Evolutionary conservation across 2,329 filamentous ascomycete species (phyloP).

Genomic region (Penicillium sp.): DNA sequence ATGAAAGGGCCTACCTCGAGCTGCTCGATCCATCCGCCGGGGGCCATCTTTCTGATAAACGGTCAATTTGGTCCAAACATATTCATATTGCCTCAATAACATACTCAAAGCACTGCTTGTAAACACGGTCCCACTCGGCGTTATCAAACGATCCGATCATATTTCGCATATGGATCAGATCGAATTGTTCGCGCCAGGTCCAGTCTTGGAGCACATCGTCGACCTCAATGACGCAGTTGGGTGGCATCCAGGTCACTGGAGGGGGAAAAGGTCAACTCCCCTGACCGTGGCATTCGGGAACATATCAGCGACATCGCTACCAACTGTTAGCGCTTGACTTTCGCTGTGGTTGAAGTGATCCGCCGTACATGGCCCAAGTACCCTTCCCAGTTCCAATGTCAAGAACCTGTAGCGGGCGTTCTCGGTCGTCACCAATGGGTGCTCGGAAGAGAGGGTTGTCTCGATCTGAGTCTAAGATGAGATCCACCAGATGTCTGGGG

Average conservation of each 20-base stretch:
- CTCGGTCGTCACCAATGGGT: slow-evolving; percentile 4
- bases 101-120: slow-evolving; percentile 20
- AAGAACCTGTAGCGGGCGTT: slow-evolving; percentile 9
- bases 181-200: slow-evolving; percentile 25
- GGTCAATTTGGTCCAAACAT: not conserved
- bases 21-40: slow-evolving; percentile 25
- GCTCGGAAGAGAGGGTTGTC: slow-evolving; percentile 14
- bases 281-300: slow-evolving; percentile 19
- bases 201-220: slow-evolving; percentile 26
- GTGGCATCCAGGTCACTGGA: slow-evolving; percentile 24
- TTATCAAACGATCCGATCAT: slow-evolving; percentile 17
- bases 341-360: not conserved
- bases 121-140: slow-evolving; percentile 17
- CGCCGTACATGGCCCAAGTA: slow-evolving; percentile 20
- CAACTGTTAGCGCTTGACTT: not conserved
- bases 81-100: not conserved
- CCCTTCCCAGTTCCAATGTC: slow-evolving; percentile 19
- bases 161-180: slow-evolving; percentile 27
- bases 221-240: slow-evolving; percentile 31
- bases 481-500: slow-evolving; percentile 12
- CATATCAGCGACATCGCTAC: slow-evolving; percentile 23
- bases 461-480: slow-evolving; percentile 14
- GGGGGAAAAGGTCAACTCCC: slow-evolving; percentile 28
- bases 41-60: slow-evolving; percentile 15
- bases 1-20: slow-evolving; percentile 16